Conservation (phyloP, 371 early-diverging fungal species). For the Syncephalastrum sp. region DNA sequence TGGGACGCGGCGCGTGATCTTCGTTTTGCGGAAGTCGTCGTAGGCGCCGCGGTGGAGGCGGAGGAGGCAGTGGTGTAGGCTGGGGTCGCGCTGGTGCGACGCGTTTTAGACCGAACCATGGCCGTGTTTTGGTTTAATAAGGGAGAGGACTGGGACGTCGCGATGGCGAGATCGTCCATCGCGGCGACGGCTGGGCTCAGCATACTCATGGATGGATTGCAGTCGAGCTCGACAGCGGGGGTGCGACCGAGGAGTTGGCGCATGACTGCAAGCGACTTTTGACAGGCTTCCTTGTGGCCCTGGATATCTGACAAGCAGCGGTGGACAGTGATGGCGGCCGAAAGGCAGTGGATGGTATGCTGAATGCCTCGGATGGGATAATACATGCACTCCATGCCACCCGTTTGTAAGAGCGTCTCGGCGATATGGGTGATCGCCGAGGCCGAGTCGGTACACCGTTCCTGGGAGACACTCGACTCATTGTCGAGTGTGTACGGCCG, state of each 20-base stretch:
- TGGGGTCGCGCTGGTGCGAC: constrained; percentile 9
- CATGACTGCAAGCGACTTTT: constrained; percentile 14
- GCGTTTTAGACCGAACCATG: constrained; percentile 7
- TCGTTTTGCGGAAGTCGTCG: constrained; percentile 6
- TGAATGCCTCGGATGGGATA: constrained; percentile 42
- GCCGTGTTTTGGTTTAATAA: no score
- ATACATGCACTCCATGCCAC: constrained; percentile 35
- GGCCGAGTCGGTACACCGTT: constrained; percentile 28
- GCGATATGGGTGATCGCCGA: constrained; percentile 23
- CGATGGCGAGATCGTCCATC: constrained; percentile 1
- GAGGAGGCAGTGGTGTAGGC: not conserved
- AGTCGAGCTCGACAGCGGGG: constrained; percentile 20
- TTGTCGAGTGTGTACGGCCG: constrained; percentile 15
- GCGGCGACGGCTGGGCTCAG: constrained; percentile 7
- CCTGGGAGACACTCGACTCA: constrained; percentile 12
- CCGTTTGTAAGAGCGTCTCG: constrained; percentile 21
- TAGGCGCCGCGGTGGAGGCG: not conserved
- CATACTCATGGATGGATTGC: not conserved
- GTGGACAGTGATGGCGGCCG: constrained; percentile 38
- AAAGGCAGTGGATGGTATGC: constrained; percentile 40
- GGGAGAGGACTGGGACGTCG: no score
- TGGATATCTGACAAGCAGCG: constrained; percentile 10
- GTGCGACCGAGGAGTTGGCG: constrained; percentile 15
- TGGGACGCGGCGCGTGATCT: constrained; percentile 10
- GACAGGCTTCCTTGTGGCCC: constrained; percentile 12